Evolutionary conservation across 1,139 yeast species (phyloP).

Genomic region (Kurtzmaniella natalensis): DNA sequence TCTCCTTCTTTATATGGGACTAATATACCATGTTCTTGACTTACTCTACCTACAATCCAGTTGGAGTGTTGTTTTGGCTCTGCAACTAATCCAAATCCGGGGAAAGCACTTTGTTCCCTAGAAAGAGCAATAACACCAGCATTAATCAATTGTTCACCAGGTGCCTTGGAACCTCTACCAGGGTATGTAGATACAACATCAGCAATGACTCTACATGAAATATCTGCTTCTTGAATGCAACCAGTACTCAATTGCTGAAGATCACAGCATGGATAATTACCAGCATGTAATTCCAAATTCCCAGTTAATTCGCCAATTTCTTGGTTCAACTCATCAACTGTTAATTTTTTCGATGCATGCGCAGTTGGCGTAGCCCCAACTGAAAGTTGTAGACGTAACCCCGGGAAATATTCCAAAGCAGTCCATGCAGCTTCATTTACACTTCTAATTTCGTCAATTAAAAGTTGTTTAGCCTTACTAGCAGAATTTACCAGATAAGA

Average conservation of each 20-base stretch:
- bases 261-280: constrained; percentile 71
- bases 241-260: constrained; percentile 72
- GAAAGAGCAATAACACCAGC: constrained; percentile 73
- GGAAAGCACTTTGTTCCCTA: constrained; percentile 52
- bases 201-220: constrained; percentile 57
- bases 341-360: constrained; percentile 47
- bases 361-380: constrained; percentile 86
- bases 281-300: constrained; percentile 69
- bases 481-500: constrained; percentile 52
- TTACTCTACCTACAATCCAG: constrained; percentile 55
- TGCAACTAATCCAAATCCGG: constrained; percentile 46
- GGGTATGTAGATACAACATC: constrained; percentile 63
- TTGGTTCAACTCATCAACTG: constrained; percentile 16
- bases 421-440: constrained; percentile 52
- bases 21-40: constrained; percentile 65
- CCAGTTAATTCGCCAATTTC: constrained; percentile 35
- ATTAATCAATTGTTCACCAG: constrained; percentile 64
- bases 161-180: constrained; percentile 36
- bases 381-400: constrained; percentile 38
- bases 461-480: constrained; percentile 42
- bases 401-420: constrained; percentile 26
- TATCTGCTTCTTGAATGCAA: constrained; percentile 42
- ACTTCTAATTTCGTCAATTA: constrained; percentile 52
- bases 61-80: constrained; percentile 34
- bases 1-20: constrained; percentile 28